A percentile compares a stretch with the other conserved stretches of the same genome.
Evolutionary conservation across 805 yeast genomes (phyloP).

Genomic region (Metschnikowia henanensis): DNA sequence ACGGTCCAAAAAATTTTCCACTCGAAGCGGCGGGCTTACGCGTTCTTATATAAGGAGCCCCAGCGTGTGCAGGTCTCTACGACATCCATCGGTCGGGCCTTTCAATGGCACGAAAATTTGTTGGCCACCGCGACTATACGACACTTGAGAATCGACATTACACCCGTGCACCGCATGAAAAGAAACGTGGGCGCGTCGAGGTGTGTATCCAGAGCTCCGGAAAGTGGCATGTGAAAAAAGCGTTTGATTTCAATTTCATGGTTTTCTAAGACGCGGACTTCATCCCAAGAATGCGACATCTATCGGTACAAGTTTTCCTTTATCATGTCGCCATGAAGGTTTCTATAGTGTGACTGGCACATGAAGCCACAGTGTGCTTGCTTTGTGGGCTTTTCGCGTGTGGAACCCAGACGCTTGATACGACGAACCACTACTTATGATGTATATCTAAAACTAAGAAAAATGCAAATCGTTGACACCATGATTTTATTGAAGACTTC

Average conservation of each 20-base stretch:
- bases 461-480: too few species aligned
- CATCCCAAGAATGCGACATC: too few species aligned
- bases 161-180: constrained; percentile 2
- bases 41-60: constrained; percentile 2
- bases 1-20: background rate
- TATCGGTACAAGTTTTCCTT: too few species aligned
- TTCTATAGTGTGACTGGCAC: too few species aligned
- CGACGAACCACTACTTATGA: too few species aligned
- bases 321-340: too few species aligned
- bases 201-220: background rate
- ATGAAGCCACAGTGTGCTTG: too few species aligned
- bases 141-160: background rate
- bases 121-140: constrained; percentile 1
- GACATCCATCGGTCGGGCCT: constrained; percentile 2
- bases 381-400: too few species aligned
- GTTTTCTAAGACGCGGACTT: too few species aligned
- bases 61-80: constrained; percentile 3
- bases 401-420: too few species aligned
- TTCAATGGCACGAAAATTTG: background rate
- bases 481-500: too few species aligned
- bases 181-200: constrained; percentile 3
- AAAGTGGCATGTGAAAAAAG: constrained; percentile 4
- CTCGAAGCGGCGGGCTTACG: background rate
- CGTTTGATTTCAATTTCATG: background rate
- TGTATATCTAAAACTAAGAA: too few species aligned